Evolutionary conservation across 2,329 filamentous ascomycete genomes (phyloP).

Genomic region (Fusarium concolor): DNA sequence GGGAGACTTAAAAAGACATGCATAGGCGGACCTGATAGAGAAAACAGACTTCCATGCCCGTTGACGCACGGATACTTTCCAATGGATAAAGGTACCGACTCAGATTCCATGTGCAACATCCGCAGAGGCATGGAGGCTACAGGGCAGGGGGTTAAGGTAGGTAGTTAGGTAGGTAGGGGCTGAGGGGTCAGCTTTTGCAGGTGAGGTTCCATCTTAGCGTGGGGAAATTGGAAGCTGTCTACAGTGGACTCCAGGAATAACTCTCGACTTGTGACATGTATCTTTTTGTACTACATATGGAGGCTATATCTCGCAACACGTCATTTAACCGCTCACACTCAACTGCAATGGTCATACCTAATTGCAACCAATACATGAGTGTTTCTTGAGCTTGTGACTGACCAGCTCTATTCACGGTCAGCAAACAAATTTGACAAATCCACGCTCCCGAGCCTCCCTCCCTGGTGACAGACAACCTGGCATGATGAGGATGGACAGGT

Average conservation of each 20-base stretch:
- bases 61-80: conserved; percentile 34
- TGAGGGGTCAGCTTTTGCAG: conserved; percentile 22
- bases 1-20: conserved; percentile 28
- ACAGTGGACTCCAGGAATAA: conserved; percentile 30
- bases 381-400: conserved; percentile 2
- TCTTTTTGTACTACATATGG: conserved; percentile 15
- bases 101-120: conserved; percentile 46
- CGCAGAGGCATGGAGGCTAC: neutral
- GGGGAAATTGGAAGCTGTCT: conserved; percentile 24
- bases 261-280: conserved; percentile 26
- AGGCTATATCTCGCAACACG: conserved; percentile 9
- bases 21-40: too few relatives aligned
- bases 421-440: conserved; percentile 11
- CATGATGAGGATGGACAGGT: neutral
- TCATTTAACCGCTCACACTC: conserved; percentile 10
- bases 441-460: conserved; percentile 1
- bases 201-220: conserved; percentile 24
- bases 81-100: conserved; percentile 35
- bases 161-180: neutral
- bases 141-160: conserved; percentile 1
- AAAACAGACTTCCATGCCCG: conserved; percentile 23
- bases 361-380: neutral
- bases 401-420: conserved; percentile 11
- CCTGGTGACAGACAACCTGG: neutral
- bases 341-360: conserved; percentile 5